A percentile compares a stretch with the other conserved stretches of the same genome.
Evolutionary conservation across 495 filamentous ascomycete species (phyloP).

Genomic region (Delitschia confertaspora): DNA sequence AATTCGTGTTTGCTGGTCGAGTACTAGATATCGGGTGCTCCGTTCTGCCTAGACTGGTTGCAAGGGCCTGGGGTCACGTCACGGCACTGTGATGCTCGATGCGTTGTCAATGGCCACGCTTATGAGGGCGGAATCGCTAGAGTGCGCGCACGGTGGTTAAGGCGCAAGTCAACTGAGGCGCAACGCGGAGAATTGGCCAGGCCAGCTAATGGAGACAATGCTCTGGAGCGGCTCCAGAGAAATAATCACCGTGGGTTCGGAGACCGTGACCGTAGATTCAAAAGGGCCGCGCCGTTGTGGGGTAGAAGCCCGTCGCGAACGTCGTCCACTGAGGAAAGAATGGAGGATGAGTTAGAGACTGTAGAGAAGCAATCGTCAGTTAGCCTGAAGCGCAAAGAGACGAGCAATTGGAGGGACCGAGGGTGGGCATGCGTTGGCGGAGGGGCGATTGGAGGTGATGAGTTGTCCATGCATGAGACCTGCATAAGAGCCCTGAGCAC

Average conservation of each 20-base stretch:
- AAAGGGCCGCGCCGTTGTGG: slow-evolving; percentile 26
- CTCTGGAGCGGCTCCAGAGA: too few relatives aligned
- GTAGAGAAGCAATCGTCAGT: slow-evolving; percentile 21
- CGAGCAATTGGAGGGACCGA: slow-evolving; percentile 27
- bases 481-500: slow-evolving; percentile 21
- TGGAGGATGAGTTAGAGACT: slow-evolving; percentile 12
- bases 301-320: slow-evolving; percentile 18
- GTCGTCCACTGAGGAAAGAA: slow-evolving; percentile 14
- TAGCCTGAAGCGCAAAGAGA: slow-evolving; percentile 19
- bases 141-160: slow-evolving; percentile 12
- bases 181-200: slow-evolving; percentile 6
- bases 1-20: slow-evolving; percentile 25
- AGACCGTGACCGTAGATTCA: slow-evolving; percentile 10
- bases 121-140: slow-evolving; percentile 23
- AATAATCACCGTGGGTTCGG: not conserved
- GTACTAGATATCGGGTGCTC: slow-evolving; percentile 13
- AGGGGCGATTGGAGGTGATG: slow-evolving; percentile 30
- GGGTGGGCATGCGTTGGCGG: slow-evolving; percentile 25
- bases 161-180: slow-evolving; percentile 9
- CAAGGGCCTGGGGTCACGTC: slow-evolving; percentile 20
- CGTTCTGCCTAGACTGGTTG: slow-evolving; percentile 17
- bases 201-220: too few relatives aligned
- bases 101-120: slow-evolving; percentile 31
- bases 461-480: slow-evolving; percentile 32
- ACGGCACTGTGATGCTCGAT: slow-evolving; percentile 27